Percentiles rank a stretch among this genome's conserved stretches.
These are phyloP conservation scores for Wickerhamomyces strasburgensis DNA, from an alignment of 805 yeast species.

Conservation along the genomic window DNA sequence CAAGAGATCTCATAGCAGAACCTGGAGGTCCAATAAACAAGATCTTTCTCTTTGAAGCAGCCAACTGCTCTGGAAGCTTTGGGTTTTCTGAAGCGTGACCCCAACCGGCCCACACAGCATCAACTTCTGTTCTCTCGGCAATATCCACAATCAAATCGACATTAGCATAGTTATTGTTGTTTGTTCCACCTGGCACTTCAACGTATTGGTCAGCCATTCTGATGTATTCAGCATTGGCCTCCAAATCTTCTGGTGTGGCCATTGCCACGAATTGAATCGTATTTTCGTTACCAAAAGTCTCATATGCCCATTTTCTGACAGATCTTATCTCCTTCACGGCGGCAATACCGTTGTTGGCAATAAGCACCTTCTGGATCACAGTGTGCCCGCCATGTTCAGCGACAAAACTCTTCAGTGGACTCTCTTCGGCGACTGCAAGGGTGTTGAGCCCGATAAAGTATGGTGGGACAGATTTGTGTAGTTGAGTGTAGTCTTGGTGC, in stretches of 20 bases:
- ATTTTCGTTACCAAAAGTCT: constrained; percentile 94
- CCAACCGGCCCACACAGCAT: constrained; percentile 99
- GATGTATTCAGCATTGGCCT: constrained; percentile 94
- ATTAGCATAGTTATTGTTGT: constrained; percentile 96
- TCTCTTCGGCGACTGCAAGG: constrained; percentile 70
- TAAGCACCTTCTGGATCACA: constrained; percentile 79
- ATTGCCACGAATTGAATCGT: constrained; percentile 92
- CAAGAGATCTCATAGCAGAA: constrained; percentile 97
- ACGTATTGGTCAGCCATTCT: constrained; percentile 99
- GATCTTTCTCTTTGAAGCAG: constrained; percentile 85
- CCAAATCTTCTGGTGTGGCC: constrained; percentile 99
- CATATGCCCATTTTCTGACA: constrained; percentile 98
- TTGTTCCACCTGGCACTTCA: constrained; percentile 99
- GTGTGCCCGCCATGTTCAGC: constrained; percentile 89
- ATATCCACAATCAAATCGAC: constrained; percentile 95
- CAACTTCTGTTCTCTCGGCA: constrained; percentile 94
- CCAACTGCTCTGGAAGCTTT: constrained; percentile 83
- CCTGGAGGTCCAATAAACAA: constrained; percentile 99
- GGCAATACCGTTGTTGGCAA: constrained; percentile 98
- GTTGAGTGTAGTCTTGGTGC: constrained; percentile 29
- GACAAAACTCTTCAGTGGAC: constrained; percentile 78
- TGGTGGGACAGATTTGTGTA: constrained; percentile 46
- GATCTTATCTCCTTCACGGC: constrained; percentile 98
- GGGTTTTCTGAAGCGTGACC: constrained; percentile 99
- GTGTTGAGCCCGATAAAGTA: constrained; percentile 84